These are phyloP conservation scores for Solanum pimpinellifolium DNA, from an alignment of 257 asterid species.

Conservation along the genomic window DNA sequence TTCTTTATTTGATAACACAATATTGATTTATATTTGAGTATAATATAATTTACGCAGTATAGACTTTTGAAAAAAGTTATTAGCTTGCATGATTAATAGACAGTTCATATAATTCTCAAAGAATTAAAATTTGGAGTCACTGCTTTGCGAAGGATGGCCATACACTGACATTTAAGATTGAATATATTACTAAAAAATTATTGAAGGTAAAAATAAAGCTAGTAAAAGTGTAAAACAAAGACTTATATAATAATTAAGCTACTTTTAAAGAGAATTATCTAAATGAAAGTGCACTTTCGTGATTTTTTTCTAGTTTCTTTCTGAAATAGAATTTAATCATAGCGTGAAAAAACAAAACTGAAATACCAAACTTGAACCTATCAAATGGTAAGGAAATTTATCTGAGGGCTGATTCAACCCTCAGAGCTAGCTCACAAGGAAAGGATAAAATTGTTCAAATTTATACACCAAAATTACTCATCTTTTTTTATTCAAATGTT, in stretches of 20 bases:
- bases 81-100: not conserved
- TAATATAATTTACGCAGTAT: not conserved
- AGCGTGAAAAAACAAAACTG: not conserved
- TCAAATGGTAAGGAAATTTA: not conserved
- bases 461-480: not conserved
- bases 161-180: not conserved
- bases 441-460: not conserved
- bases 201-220: not conserved
- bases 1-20: not conserved
- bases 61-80: not conserved
- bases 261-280: not conserved
- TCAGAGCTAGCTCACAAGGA: no score
- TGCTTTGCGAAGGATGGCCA: not conserved
- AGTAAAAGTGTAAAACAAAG: not conserved
- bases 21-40: not conserved
- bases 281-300: not conserved
- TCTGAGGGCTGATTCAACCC: not conserved
- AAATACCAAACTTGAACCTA: not conserved
- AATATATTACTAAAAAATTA: not conserved
- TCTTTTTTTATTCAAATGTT: no score
- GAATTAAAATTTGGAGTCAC: not conserved
- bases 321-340: not conserved
- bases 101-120: not conserved
- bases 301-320: not conserved
- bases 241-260: not conserved